These are phyloP conservation scores for Colletotrichum sp. DNA, from an alignment of 2,329 filamentous ascomycete genomes.

Conservation along the genomic window DNA sequence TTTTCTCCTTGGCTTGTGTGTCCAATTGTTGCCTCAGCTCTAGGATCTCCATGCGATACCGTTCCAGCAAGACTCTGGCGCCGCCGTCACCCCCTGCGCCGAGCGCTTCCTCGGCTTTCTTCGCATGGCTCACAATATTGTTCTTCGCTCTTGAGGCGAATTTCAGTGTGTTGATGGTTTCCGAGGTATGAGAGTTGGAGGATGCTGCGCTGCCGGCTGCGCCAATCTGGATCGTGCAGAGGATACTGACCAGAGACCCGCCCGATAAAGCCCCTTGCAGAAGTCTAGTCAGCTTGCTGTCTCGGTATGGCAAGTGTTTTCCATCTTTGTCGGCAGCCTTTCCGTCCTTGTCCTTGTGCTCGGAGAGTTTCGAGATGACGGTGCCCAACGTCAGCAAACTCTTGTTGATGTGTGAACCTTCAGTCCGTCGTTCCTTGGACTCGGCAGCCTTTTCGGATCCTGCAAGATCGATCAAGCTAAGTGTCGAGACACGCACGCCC, in stretches of 20 bases:
- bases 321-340: conserved; percentile 79
- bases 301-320: conserved; percentile 94
- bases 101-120: conserved; percentile 89
- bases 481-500: conserved; percentile 91
- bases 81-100: conserved; percentile 82
- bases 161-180: conserved; percentile 95
- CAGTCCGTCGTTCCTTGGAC: conserved; percentile 89
- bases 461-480: conserved; percentile 95
- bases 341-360: conserved; percentile 81
- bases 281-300: conserved; percentile 94
- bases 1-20: conserved; percentile 74
- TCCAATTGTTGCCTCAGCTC: conserved; percentile 84
- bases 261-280: conserved; percentile 92
- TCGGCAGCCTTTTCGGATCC: conserved; percentile 97
- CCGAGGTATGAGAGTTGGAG: conserved; percentile 77
- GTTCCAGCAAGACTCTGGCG: conserved; percentile 85
- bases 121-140: conserved; percentile 96
- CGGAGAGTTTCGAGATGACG: conserved; percentile 91
- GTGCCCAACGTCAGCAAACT: conserved; percentile 93
- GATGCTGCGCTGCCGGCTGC: conserved; percentile 73
- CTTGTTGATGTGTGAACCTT: conserved; percentile 99
- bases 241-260: conserved; percentile 93
- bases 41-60: conserved; percentile 91
- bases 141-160: conserved; percentile 98
- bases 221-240: conserved; percentile 95